Evolutionary conservation across 192 early-diverging fungal genomes (phyloP).

Genomic region (Paraglomus brasilianum): DNA sequence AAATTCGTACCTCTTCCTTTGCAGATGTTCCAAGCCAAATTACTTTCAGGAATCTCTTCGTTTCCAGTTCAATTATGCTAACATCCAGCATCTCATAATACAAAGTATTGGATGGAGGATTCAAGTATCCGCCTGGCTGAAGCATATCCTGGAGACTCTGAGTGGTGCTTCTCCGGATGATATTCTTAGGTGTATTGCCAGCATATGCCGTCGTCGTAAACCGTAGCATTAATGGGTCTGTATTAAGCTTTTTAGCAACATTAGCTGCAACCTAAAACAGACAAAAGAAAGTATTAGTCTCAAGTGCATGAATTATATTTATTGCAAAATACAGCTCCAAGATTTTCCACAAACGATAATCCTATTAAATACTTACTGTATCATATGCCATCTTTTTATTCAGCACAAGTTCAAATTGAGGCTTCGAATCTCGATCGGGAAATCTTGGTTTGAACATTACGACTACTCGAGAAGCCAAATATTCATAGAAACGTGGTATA

Average conservation of each 20-base stretch:
- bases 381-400: conserved; percentile 71
- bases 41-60: conserved; percentile 69
- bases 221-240: conserved; percentile 72
- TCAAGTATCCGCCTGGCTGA: conserved; percentile 31
- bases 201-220: conserved; percentile 51
- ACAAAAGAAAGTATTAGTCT: conserved; percentile 29
- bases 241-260: conserved; percentile 59
- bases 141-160: conserved; percentile 44
- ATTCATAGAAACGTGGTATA: conserved; percentile 77
- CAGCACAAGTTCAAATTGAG: conserved; percentile 50
- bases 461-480: conserved; percentile 62
- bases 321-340: too few relatives aligned
- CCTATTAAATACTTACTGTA: conserved; percentile 26
- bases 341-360: background rate
- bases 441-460: conserved; percentile 71
- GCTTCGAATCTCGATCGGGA: conserved; percentile 39
- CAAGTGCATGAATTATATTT: too few relatives aligned
- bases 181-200: conserved; percentile 32
- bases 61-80: conserved; percentile 78
- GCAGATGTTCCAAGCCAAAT: conserved; percentile 62
- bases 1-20: conserved; percentile 59
- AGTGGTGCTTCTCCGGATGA: conserved; percentile 35
- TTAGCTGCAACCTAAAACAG: conserved; percentile 56
- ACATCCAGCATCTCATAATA: conserved; percentile 87
- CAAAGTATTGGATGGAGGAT: conserved; percentile 46